Percentiles rank a stretch among this genome's conserved stretches.
Evolutionary conservation across 1,139 yeast species (phyloP).

Genomic region (Protomyces lactucae-debilis): DNA sequence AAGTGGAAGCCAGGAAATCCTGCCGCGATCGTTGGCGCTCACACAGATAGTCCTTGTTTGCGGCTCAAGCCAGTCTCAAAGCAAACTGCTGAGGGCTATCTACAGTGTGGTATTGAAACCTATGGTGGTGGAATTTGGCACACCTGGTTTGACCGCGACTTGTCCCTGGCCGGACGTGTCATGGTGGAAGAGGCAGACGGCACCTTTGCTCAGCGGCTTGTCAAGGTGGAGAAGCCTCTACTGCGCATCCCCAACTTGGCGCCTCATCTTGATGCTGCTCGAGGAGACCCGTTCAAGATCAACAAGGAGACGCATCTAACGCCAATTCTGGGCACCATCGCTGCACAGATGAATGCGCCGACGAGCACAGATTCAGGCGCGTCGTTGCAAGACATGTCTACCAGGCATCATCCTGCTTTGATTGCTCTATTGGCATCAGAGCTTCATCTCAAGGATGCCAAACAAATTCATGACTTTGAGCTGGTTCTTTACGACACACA

Average conservation of each 20-base stretch:
- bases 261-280: slow-evolving; percentile 79
- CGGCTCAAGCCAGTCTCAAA: slow-evolving; percentile 85
- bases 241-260: slow-evolving; percentile 93
- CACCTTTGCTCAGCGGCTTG: slow-evolving; percentile 56
- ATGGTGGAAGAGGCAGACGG: slow-evolving; percentile 51
- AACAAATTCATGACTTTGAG: slow-evolving; percentile 78
- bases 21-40: slow-evolving; percentile 85
- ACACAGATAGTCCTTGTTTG: slow-evolving; percentile 80
- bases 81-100: slow-evolving; percentile 62
- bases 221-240: slow-evolving; percentile 76
- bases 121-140: slow-evolving; percentile 97
- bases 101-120: slow-evolving; percentile 87
- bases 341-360: slow-evolving; percentile 38
- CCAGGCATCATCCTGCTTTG: slow-evolving; percentile 72
- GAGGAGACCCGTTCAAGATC: slow-evolving; percentile 74
- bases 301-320: slow-evolving; percentile 80
- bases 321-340: slow-evolving; percentile 77
- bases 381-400: slow-evolving; percentile 33
- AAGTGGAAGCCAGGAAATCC: slow-evolving; percentile 77
- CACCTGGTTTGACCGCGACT: slow-evolving; percentile 83
- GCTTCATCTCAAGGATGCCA: slow-evolving; percentile 45
- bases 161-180: slow-evolving; percentile 88
- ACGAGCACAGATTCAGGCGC: slow-evolving; percentile 4
- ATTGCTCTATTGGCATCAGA: slow-evolving; percentile 65
- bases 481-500: slow-evolving; percentile 83